Percentiles rank a stretch among this genome's conserved stretches.
phyloP scores from a whole-genome alignment of 2,329 filamentous ascomycete genomes.

The Ramularia endophylla region DNA sequence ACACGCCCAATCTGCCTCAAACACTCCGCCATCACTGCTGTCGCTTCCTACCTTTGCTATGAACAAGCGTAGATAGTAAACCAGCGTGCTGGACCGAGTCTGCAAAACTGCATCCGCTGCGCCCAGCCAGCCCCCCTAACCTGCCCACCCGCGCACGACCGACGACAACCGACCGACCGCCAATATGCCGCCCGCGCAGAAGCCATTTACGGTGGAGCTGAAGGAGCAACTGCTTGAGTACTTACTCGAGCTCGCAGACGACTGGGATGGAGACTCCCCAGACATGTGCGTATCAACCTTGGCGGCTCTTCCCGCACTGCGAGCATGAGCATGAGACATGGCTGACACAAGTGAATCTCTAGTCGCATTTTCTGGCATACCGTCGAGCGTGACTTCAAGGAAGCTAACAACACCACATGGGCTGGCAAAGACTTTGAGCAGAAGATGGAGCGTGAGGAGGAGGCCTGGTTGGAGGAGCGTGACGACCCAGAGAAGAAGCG shows the following conservation, averaged over 20 bases:
- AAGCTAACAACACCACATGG: slow-evolving; percentile 10
- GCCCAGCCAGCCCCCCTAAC: too few species aligned
- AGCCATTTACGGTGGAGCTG: slow-evolving; percentile 11
- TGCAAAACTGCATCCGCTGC: too few species aligned
- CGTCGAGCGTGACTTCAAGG: slow-evolving; percentile 8
- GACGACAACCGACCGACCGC: not conserved
- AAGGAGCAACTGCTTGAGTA: slow-evolving; percentile 11
- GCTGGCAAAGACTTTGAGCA: slow-evolving; percentile 10
- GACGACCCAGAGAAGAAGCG: slow-evolving; percentile 7
- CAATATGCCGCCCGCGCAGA: slow-evolving; percentile 2
- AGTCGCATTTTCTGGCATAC: slow-evolving; percentile 10
- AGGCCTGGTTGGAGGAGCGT: slow-evolving; percentile 13
- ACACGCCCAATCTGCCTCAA: too few species aligned
- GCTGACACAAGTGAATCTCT: too few species aligned
- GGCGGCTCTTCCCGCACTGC: too few species aligned
- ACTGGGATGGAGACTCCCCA: slow-evolving; percentile 7
- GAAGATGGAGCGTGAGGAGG: slow-evolving; percentile 12
- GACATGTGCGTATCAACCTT: slow-evolving; percentile 2
- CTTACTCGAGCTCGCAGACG: slow-evolving; percentile 9
- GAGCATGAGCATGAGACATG: too few species aligned
- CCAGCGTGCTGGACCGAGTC: too few species aligned
- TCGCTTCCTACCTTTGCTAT: too few species aligned
- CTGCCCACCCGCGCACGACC: too few species aligned
- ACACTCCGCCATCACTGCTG: too few species aligned
- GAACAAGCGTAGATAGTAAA: too few species aligned